Base-by-base conservation (phyloP, 2,329 filamentous ascomycete genomes). In the Neonectria hederae region DNA sequence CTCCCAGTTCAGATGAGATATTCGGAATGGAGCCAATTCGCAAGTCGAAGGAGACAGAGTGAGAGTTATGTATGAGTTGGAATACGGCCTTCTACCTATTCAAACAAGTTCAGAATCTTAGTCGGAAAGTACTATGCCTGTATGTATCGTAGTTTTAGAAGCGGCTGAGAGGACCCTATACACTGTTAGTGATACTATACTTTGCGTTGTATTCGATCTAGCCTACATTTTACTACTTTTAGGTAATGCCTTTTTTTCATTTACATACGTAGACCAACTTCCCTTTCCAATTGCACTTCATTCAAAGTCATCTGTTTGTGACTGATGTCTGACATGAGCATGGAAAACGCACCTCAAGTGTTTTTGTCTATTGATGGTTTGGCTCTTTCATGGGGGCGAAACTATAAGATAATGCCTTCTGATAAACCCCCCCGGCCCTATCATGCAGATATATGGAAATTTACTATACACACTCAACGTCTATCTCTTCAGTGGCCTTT, bases 1-100 rank as follows among this genome's bases (percentile, higher is more conserved):
- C 78, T 2, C 68, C 81, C 13, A 78, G 79, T 10, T 75, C 77
- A 9, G 82, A 84, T 56, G 83, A 87, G 52, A 84, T 88, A 8
- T 89, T 88, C 71, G 86, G 85, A 5, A 65, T 89, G 69, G 82
- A 87, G 72, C 83, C 84, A 4, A 79, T 88, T 30, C 63, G 60
- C 6, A 79, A 73, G 42, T 19, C 57, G 8, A 78, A 76, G 65
- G 69, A 65, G 28, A 45, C 38, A 26, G 42, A 54, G 59, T 59
- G 32, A 68, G 45, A 32, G 45, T 52, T 26, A 17, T 46, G 35
- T 14, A 54, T n/a, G 48, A 32, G 38, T 52, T 21, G 28, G 9
- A 35, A 26, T 32, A 30, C 7, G n/a, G 11, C 11, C 14, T 26
- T 19, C 42, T 59, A n/a, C 32, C 24, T 2, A 14, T 10, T 38